Conservation (phyloP, 768 basidiomycete species). For the Pleurotus citrinopileatus region DNA sequence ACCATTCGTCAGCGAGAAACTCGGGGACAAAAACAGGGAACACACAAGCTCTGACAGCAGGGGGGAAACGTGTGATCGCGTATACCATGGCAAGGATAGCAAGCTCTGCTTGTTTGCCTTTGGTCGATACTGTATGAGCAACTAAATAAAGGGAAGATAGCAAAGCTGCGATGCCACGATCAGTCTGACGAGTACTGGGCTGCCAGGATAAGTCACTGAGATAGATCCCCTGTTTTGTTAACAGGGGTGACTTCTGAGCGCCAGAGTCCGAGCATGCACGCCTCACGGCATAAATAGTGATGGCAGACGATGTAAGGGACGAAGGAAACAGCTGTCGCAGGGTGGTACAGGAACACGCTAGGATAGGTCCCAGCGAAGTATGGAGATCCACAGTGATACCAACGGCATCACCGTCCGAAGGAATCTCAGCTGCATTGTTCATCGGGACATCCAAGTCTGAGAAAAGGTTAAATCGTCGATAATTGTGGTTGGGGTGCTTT, state of each 20-base stretch:
- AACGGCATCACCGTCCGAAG: background rate
- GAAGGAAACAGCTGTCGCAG: constrained; percentile 16
- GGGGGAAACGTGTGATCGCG: constrained; percentile 22
- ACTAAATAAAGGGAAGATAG: constrained; percentile 26
- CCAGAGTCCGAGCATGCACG: constrained; percentile 5
- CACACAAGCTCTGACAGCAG: constrained; percentile 24
- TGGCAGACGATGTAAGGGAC: background rate
- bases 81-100: constrained; percentile 21
- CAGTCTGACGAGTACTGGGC: constrained; percentile 20
- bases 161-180: constrained; percentile 26
- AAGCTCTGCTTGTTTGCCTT: constrained; percentile 15
- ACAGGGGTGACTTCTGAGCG: background rate
- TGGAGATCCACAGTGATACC: constrained; percentile 20
- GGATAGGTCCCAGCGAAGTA: constrained; percentile 19
- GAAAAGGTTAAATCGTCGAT: constrained; percentile 20
- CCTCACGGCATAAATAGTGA: constrained; percentile 20
- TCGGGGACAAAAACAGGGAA: background rate
- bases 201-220: constrained; percentile 20
- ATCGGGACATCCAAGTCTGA: background rate
- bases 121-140: constrained; percentile 17
- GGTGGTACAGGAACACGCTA: constrained; percentile 21
- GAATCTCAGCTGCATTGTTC: background rate
- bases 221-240: constrained; percentile 19
- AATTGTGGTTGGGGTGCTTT: constrained; percentile 15
- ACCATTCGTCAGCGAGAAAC: background rate